These are phyloP conservation scores for Sarcomyxa edulis DNA, from an alignment of 768 basidiomycete species.

Conservation along the genomic window DNA sequence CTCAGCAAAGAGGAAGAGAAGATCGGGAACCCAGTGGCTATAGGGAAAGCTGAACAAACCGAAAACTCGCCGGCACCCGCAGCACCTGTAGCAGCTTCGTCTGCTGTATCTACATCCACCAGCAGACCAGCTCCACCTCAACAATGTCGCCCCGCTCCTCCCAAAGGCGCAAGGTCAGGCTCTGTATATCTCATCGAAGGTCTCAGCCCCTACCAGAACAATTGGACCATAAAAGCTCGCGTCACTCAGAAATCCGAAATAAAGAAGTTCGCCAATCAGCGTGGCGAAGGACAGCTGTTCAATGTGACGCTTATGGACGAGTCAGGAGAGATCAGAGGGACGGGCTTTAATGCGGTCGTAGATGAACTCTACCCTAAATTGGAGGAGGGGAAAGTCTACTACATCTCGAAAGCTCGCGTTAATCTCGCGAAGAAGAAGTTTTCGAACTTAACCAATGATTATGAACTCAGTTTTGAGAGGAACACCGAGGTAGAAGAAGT, in stretches of 20 bases:
- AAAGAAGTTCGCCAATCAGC: constrained; percentile 80
- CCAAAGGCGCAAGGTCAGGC: constrained; percentile 21
- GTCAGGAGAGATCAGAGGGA: constrained; percentile 85
- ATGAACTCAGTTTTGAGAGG: constrained; percentile 84
- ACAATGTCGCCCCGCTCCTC: constrained; percentile 6
- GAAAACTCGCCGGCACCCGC: constrained; percentile 19
- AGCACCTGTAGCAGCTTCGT: constrained; percentile 22
- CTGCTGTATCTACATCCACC: constrained; percentile 16
- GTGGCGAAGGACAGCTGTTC: constrained; percentile 95
- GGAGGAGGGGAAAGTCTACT: constrained; percentile 91
- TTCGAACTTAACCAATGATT: constrained; percentile 84
- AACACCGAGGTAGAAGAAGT: constrained; percentile 86
- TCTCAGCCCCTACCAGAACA: constrained; percentile 94
- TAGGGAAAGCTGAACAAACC: constrained; percentile 22
- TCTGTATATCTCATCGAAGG: constrained; percentile 81
- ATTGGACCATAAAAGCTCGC: constrained; percentile 97
- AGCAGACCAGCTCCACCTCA: constrained; percentile 11
- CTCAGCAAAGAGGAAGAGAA: constrained; percentile 54
- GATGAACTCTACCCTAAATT: constrained; percentile 81
- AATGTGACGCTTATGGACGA: constrained; percentile 93
- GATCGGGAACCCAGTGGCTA: constrained; percentile 56
- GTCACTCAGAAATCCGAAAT: constrained; percentile 89
- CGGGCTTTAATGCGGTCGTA: constrained; percentile 83
- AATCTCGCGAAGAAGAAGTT: constrained; percentile 98
- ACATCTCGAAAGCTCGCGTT: constrained; percentile 83